These are phyloP conservation scores for Microascus cirrosus DNA, from an alignment of 2,329 filamentous ascomycete species.

Conservation along the genomic window DNA sequence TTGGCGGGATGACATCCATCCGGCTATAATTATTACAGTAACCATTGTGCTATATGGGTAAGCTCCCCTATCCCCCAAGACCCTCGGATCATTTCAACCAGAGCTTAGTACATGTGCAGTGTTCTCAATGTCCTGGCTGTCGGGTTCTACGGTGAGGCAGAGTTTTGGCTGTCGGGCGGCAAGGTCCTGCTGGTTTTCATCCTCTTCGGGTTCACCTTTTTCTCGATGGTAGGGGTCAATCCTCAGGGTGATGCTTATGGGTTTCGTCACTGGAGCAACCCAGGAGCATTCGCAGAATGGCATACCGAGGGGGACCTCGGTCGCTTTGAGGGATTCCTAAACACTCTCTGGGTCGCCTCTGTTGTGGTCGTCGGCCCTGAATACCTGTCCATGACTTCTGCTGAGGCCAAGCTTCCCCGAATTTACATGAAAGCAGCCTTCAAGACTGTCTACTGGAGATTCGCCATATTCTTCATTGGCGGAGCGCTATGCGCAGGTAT, in stretches of 20 bases:
- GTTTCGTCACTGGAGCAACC: slow-evolving; percentile 57
- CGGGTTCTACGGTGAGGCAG: slow-evolving; percentile 56
- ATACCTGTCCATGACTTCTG: slow-evolving; percentile 58
- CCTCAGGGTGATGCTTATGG: slow-evolving; percentile 56
- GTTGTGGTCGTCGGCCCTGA: slow-evolving; percentile 57
- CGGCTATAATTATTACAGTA: slow-evolving; percentile 62
- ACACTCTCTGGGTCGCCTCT: slow-evolving; percentile 51
- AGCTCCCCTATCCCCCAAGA: neutral
- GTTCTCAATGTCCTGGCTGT: slow-evolving; percentile 55
- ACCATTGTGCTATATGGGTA: slow-evolving; percentile 4
- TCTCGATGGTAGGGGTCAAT: slow-evolving; percentile 70
- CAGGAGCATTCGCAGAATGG: slow-evolving; percentile 43
- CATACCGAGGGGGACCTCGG: slow-evolving; percentile 49
- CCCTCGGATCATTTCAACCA: neutral
- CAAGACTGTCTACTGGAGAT: slow-evolving; percentile 62
- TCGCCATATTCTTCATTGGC: slow-evolving; percentile 47
- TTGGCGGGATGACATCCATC: slow-evolving; percentile 36
- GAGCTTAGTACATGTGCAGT: slow-evolving; percentile 20
- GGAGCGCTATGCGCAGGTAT: slow-evolving; percentile 57
- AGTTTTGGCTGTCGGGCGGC: slow-evolving; percentile 55
- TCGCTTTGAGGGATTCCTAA: slow-evolving; percentile 58
- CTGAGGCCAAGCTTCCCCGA: slow-evolving; percentile 54
- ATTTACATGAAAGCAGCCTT: slow-evolving; percentile 55
- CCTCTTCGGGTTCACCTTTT: slow-evolving; percentile 62
- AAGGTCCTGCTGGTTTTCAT: slow-evolving; percentile 57